phyloP scores from a whole-genome alignment of 495 filamentous ascomycete genomes.

The Lepraria neglecta region DNA sequence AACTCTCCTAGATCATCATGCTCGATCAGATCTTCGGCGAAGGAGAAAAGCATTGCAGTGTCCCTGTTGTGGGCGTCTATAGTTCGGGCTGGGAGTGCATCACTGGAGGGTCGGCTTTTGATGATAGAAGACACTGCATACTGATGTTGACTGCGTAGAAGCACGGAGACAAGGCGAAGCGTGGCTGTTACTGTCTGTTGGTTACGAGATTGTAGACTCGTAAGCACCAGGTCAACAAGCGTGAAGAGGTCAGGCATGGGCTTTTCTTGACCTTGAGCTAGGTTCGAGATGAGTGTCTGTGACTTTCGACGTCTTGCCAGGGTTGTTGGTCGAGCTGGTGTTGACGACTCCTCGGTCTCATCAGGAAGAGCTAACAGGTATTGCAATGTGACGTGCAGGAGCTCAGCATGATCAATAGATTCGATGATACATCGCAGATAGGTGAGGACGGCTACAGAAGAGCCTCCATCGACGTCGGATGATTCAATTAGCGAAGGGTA shows the following conservation, averaged over 20 bases:
- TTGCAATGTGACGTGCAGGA: conserved; percentile 87
- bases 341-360: conserved; percentile 28
- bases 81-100: conserved; percentile 52
- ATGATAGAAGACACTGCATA: conserved; percentile 72
- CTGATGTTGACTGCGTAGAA: conserved; percentile 78
- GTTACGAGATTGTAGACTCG: conserved; percentile 76
- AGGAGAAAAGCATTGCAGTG: conserved; percentile 61
- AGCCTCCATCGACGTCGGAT: conserved; percentile 92
- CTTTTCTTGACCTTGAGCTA: conserved; percentile 58
- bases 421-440: conserved; percentile 89
- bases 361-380: conserved; percentile 79
- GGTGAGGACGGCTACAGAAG: conserved; percentile 89
- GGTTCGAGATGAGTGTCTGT: conserved; percentile 73
- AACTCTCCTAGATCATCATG: conserved; percentile 67
- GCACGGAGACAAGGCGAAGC: conserved; percentile 72
- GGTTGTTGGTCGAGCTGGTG: conserved; percentile 51
- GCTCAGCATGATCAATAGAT: conserved; percentile 80
- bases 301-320: conserved; percentile 73
- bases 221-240: conserved; percentile 80
- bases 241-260: conserved; percentile 87
- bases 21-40: conserved; percentile 66
- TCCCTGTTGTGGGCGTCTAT: conserved; percentile 76
- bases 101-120: conserved; percentile 55
- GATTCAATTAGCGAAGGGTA: conserved; percentile 95
- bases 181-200: conserved; percentile 85